Evolutionary conservation across 108 stramenopile species (phyloP), one percentile per base, ranked within the genome.

Genomic region (Fragilariopsis cylindrus): DNA sequence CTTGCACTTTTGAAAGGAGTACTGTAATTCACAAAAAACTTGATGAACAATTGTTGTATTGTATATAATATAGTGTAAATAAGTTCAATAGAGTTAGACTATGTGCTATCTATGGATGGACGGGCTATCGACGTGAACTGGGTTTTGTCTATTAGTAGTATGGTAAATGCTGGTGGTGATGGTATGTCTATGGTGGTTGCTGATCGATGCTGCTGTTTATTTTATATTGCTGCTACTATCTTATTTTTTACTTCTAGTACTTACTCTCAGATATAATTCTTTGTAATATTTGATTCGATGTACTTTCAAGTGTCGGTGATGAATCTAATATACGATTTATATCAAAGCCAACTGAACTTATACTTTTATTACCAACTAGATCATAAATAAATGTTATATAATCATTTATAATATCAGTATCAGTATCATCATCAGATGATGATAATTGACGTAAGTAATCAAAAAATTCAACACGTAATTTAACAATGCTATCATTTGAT

Each of bases 311-410:
- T n/a, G 76, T 76, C 9, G 76, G 76, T 5, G 76, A 76, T 13
- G 65, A 7, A 13, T 76, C 58, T 57, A 76, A 55, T 3, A 76
- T 42, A 12, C 60, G 18, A 18, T 76, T 16, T 45, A 60, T 55
- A 19, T 60, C 53, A 7, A 76, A 49, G 1, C 53, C 53, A n/a
- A 63, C 40, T 6, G 44, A 49, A 44, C 41, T 47, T 42, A 67
- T 8, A 57, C 60, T 66, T 41, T 76, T 76, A 30, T 69, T 48
- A 16, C 68, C 77, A 11, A 78, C 15, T 7, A 71, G 52, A 54
- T 76, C 79, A 55, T 80, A 80, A 7, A 71, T 62, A 40, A 75
- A 54, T 45, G 75, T 70, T 4, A 68, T 63, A 56, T 80, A 80
- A 8, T 71, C 43, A 12, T 71, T 46, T 12, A 80, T 21, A 62